Evolutionary conservation across 495 filamentous ascomycete genomes (phyloP).

Genomic region (Neurospora sp.): DNA sequence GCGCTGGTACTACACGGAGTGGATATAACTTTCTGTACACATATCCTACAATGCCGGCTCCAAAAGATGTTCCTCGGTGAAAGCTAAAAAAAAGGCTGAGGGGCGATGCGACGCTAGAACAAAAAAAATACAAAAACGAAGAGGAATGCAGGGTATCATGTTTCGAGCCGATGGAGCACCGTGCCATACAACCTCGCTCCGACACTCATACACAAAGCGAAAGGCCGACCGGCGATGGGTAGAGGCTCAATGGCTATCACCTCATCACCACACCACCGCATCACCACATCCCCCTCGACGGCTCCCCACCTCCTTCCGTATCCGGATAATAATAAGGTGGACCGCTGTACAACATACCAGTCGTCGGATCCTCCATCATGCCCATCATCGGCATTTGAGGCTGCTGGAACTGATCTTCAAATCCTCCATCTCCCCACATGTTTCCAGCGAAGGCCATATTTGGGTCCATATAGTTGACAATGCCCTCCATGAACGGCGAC

Average conservation of each 20-base stretch:
- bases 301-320: not conserved
- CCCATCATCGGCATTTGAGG: not conserved
- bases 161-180: not conserved
- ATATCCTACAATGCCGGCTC: not conserved
- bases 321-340: not conserved
- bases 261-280: not conserved
- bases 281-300: not conserved
- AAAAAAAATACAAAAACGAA: not conserved
- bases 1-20: not conserved
- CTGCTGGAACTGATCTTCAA: constrained; percentile 3
- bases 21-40: not conserved
- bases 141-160: not conserved
- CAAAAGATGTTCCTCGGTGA: not conserved
- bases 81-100: not conserved
- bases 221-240: not conserved
- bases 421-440: not conserved
- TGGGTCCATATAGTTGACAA: not conserved
- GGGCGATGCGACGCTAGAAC: not conserved
- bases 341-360: not conserved
- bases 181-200: not conserved
- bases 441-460: not conserved
- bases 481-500: not conserved
- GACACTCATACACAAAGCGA: not conserved
- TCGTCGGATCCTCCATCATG: not conserved
- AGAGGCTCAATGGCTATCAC: not conserved